These are phyloP conservation scores for Chalara sp. DNA, from an alignment of 2,329 filamentous ascomycete species.

Conservation along the genomic window DNA sequence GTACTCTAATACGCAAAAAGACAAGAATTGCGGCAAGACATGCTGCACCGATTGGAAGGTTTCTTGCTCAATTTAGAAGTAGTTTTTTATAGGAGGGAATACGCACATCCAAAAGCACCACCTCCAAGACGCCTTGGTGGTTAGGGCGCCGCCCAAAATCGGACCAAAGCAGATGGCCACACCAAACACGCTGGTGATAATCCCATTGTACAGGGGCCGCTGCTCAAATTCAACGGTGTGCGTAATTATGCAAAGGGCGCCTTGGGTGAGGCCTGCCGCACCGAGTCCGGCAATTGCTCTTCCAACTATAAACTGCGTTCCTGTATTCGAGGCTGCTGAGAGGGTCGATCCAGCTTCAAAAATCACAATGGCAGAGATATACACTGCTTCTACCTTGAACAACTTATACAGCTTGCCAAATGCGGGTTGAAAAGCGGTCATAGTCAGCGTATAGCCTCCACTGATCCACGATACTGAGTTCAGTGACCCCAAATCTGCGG, in stretches of 20 bases:
- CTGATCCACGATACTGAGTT: no score
- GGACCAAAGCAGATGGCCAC: constrained; percentile 50
- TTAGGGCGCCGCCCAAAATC: constrained; percentile 56
- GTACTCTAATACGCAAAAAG: no score
- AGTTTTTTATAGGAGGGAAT: neutral
- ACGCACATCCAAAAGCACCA: constrained; percentile 44
- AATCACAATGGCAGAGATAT: constrained; percentile 7
- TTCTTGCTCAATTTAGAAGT: neutral
- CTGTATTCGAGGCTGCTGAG: neutral
- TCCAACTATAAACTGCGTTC: neutral
- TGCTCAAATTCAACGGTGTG: no score
- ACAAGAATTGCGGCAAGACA: no score
- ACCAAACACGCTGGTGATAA: constrained; percentile 53
- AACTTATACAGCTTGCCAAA: constrained; percentile 10
- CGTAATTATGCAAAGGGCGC: no score
- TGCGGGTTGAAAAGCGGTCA: neutral
- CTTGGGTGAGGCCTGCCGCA: no score
- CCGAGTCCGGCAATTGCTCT: constrained; percentile 27
- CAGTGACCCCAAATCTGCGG: no score
- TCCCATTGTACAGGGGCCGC: constrained; percentile 56
- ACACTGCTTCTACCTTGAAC: constrained; percentile 13
- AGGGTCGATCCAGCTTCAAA: constrained; percentile 1
- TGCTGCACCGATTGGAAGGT: no score
- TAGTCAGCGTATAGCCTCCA: no score
- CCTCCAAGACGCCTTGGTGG: constrained; percentile 47